Conservation (phyloP, 176 grass and related monocot species). For the Tuctoria greenei region DNA sequence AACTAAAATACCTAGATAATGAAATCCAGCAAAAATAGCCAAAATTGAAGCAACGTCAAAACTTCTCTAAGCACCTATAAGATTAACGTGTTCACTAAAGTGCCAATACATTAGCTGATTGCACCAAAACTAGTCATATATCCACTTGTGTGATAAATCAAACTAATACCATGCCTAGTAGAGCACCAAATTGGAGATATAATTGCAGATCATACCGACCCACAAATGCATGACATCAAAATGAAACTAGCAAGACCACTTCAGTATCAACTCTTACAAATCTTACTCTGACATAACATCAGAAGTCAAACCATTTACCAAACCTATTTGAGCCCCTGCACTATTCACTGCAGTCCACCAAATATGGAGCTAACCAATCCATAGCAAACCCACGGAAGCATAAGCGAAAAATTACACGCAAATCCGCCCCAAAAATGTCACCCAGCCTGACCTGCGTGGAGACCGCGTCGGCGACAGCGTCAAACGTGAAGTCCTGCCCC, state of each 20-base stretch:
- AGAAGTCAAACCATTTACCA: background rate
- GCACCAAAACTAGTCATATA: background rate
- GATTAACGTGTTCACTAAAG: background rate
- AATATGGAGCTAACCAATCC: conserved; percentile 1
- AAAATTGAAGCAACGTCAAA: background rate
- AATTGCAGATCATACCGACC: background rate
- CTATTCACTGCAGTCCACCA: background rate
- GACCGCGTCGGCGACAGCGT: conserved; percentile 61
- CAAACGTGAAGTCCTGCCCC: conserved; percentile 83
- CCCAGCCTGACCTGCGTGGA: conserved; percentile 58
- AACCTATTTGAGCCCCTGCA: background rate
- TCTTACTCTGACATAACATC: background rate
- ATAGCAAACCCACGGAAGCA: background rate
- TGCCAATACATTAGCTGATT: conserved; percentile 13
- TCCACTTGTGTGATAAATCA: background rate
- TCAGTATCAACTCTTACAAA: background rate
- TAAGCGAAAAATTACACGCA: background rate
- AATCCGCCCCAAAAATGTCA: background rate
- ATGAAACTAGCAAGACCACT: background rate
- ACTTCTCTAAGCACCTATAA: background rate
- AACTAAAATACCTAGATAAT: background rate
- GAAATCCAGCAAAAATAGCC: background rate
- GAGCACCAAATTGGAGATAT: background rate
- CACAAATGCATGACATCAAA: background rate
- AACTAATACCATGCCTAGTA: too few relatives aligned